These are phyloP conservation scores for Glebionis coronaria DNA, from an alignment of 129 eudicot genomes.

Conservation along the genomic window DNA sequence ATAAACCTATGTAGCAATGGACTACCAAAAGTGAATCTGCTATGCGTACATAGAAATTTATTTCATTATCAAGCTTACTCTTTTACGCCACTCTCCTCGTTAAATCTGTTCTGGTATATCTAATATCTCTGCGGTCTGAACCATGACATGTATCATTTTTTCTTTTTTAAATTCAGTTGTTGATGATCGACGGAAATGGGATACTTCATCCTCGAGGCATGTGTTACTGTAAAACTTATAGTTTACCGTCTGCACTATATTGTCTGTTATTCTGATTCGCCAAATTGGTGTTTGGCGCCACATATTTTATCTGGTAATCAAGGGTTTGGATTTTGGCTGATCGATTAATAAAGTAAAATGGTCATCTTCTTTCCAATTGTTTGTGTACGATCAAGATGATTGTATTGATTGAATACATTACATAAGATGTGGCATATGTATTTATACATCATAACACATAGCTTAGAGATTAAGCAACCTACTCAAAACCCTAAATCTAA, in stretches of 20 bases:
- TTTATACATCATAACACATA: too few relatives aligned
- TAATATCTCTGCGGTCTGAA: background rate
- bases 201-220: conserved; percentile 97
- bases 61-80: conserved; percentile 14
- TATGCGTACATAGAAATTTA: conserved; percentile 9
- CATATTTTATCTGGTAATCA: background rate
- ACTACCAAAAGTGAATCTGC: background rate
- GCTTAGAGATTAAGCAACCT: too few relatives aligned
- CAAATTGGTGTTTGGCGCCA: conserved; percentile 12
- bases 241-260: conserved; percentile 3
- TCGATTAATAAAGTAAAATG: background rate
- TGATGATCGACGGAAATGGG: conserved; percentile 99
- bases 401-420: too few relatives aligned
- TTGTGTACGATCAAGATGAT: too few relatives aligned
- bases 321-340: conserved; percentile 7
- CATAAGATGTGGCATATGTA: too few relatives aligned
- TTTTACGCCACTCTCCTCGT: conserved; percentile 6
- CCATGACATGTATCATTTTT: conserved; percentile 11
- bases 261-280: background rate
- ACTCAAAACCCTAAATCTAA: too few relatives aligned
- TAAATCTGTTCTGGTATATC: conserved; percentile 3
- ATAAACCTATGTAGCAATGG: conserved; percentile 2
- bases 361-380: background rate
- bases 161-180: conserved; percentile 40
- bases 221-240: conserved; percentile 33